These are phyloP conservation scores for Atkinsonella texensis DNA, from an alignment of 2,329 filamentous ascomycete genomes.

Conservation along the genomic window DNA sequence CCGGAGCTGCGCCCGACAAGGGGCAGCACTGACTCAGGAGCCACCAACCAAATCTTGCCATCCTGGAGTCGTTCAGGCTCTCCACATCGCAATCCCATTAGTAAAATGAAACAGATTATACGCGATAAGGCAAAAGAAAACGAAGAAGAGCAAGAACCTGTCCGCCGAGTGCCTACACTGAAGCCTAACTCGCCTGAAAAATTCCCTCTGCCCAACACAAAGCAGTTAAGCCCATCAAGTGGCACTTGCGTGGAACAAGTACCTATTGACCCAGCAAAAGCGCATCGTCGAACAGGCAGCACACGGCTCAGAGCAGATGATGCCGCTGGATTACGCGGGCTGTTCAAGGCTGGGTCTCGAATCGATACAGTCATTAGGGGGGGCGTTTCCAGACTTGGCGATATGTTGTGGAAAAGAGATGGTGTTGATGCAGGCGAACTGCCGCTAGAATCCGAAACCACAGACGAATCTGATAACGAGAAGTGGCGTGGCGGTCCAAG, in stretches of 20 bases:
- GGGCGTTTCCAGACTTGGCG: slow-evolving; percentile 43
- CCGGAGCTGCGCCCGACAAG: slow-evolving; percentile 37
- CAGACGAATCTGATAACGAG: slow-evolving; percentile 38
- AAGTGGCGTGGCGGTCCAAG: slow-evolving; percentile 26
- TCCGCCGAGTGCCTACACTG: slow-evolving; percentile 14
- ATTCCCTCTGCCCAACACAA: slow-evolving; percentile 8
- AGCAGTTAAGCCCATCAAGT: slow-evolving; percentile 11
- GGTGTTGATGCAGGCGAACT: slow-evolving; percentile 25
- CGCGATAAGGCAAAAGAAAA: slow-evolving; percentile 40
- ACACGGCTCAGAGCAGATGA: slow-evolving; percentile 28
- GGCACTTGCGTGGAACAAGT: slow-evolving; percentile 23
- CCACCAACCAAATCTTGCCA: slow-evolving; percentile 45
- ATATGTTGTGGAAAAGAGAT: slow-evolving; percentile 46
- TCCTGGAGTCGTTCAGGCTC: slow-evolving; percentile 50
- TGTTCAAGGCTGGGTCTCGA: slow-evolving; percentile 61
- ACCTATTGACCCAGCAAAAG: slow-evolving; percentile 14
- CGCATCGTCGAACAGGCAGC: slow-evolving; percentile 35
- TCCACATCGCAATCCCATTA: slow-evolving; percentile 47
- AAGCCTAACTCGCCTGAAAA: slow-evolving; percentile 15
- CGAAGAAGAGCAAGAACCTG: slow-evolving; percentile 22
- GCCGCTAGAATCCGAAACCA: slow-evolving; percentile 27
- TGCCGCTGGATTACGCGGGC: slow-evolving; percentile 37
- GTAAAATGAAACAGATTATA: slow-evolving; percentile 43
- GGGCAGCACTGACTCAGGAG: slow-evolving; percentile 40
- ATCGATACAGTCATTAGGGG: slow-evolving; percentile 60